These are phyloP conservation scores for Sugiyamaella mastotermitis DNA, from an alignment of 805 yeast genomes.

Conservation along the genomic window DNA sequence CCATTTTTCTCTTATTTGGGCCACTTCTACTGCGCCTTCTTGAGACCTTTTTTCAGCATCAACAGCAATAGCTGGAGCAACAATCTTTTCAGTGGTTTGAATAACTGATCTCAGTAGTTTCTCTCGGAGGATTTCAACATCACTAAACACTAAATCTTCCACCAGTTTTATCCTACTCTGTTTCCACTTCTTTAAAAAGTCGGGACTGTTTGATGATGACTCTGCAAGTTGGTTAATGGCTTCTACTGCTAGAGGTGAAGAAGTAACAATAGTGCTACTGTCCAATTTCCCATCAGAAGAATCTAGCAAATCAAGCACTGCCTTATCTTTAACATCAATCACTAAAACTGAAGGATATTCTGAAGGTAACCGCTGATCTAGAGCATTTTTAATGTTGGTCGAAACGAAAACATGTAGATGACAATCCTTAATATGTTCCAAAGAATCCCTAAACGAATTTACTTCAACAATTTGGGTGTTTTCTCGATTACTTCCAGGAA, in stretches of 20 bases:
- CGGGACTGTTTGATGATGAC: conserved; percentile 25
- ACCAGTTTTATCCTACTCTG: conserved; percentile 22
- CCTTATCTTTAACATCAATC: conserved; percentile 12
- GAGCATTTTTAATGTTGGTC: conserved; percentile 16
- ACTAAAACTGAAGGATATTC: conserved; percentile 23
- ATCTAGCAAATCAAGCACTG: too few relatives aligned
- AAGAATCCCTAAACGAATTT: conserved; percentile 24
- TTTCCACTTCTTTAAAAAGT: conserved; percentile 18
- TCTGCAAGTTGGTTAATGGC: conserved; percentile 23
- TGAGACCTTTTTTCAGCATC: conserved; percentile 9
- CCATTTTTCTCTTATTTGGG: conserved; percentile 27
- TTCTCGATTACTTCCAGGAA: conserved; percentile 14
- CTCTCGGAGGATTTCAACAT: conserved; percentile 11
- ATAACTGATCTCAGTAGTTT: conserved; percentile 23
- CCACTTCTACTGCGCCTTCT: conserved; percentile 15
- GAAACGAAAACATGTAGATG: conserved; percentile 24
- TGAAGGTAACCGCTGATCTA: conserved; percentile 14
- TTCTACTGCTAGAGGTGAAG: conserved; percentile 14
- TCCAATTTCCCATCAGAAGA: background rate
- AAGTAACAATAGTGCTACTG: background rate
- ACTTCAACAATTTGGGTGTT: conserved; percentile 28
- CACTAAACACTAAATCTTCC: conserved; percentile 16
- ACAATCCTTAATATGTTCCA: conserved; percentile 25
- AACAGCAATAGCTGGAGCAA: conserved; percentile 13
- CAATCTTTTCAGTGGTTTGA: conserved; percentile 25